A percentile compares a stretch with the other conserved stretches of the same genome.
Evolutionary conservation across 208 protist genomes (phyloP).

Genomic region (Crithidia mellificae): DNA sequence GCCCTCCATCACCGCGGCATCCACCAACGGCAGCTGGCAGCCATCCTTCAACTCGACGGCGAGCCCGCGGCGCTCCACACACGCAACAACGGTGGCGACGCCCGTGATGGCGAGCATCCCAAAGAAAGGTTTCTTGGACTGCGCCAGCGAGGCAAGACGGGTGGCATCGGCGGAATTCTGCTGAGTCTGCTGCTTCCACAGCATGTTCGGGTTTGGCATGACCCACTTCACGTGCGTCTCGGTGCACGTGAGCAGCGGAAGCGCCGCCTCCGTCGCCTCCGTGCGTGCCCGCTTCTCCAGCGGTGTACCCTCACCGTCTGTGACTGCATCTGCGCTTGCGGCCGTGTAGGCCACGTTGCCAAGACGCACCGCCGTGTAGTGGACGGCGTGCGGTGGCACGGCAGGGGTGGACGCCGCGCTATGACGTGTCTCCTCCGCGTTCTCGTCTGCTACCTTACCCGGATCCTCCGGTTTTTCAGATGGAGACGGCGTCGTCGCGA

Average conservation of each 20-base stretch:
- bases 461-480: too few relatives aligned
- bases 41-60: constrained; percentile 59
- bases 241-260: constrained; percentile 45
- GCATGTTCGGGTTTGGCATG: constrained; percentile 43
- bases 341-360: constrained; percentile 31
- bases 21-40: constrained; percentile 49
- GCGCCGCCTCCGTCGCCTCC: background rate
- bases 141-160: too few relatives aligned
- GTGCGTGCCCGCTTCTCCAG: background rate
- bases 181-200: constrained; percentile 6
- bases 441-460: too few relatives aligned
- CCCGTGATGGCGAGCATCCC: constrained; percentile 59
- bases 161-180: too few relatives aligned
- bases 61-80: constrained; percentile 45
- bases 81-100: constrained; percentile 56
- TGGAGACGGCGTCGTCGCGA: background rate
- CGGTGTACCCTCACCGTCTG: too few relatives aligned
- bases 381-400: constrained; percentile 12
- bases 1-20: constrained; percentile 34
- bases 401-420: background rate
- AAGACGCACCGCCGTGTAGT: constrained; percentile 25
- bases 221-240: constrained; percentile 67
- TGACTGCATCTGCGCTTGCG: background rate
- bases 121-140: constrained; percentile 33
- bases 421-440: background rate